Evolutionary conservation across 2,329 filamentous ascomycete species (phyloP).

Genomic region (Xylariaceae sp.): DNA sequence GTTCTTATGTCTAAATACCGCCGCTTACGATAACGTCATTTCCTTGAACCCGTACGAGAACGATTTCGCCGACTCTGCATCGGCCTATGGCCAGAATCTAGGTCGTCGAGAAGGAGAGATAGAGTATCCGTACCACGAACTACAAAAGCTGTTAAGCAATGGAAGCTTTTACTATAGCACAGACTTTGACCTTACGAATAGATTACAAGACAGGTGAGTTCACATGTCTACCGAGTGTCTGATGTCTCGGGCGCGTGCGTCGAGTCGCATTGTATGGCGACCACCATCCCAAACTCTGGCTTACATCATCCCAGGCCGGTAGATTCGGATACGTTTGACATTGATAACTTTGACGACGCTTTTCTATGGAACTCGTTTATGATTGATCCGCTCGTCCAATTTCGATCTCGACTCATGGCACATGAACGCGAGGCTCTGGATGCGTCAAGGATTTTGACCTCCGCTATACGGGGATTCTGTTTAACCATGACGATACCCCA

Average conservation of each 20-base stretch:
- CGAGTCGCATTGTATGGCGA: slow-evolving; percentile 13
- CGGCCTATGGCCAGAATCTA: slow-evolving; percentile 57
- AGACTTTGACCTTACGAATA: slow-evolving; percentile 96
- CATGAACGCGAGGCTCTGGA: slow-evolving; percentile 83
- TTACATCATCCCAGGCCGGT: slow-evolving; percentile 61
- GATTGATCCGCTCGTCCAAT: slow-evolving; percentile 90
- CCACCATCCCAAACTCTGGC: slow-evolving; percentile 1
- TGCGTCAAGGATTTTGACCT: slow-evolving; percentile 85
- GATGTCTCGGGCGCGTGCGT: slow-evolving; percentile 5
- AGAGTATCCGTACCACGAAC: slow-evolving; percentile 87
- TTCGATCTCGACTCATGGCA: slow-evolving; percentile 79
- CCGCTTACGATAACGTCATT: slow-evolving; percentile 82
- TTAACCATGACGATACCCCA: slow-evolving; percentile 85
- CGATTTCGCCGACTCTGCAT: slow-evolving; percentile 55
- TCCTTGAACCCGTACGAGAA: slow-evolving; percentile 59
- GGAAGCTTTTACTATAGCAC: slow-evolving; percentile 98
- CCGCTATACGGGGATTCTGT: slow-evolving; percentile 92
- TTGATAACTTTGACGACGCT: slow-evolving; percentile 89
- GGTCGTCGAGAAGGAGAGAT: slow-evolving; percentile 73
- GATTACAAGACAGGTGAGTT: slow-evolving; percentile 81
- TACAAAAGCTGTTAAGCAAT: slow-evolving; percentile 91
- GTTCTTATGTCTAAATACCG: slow-evolving; percentile 90
- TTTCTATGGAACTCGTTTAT: slow-evolving; percentile 99
- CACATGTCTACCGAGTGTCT: neutral
- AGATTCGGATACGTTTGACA: slow-evolving; percentile 81